Percentiles rank a stretch among this genome's conserved stretches.
Conservation (phyloP, 371 early-diverging fungal species). For the Gilbertella persicaria region DNA sequence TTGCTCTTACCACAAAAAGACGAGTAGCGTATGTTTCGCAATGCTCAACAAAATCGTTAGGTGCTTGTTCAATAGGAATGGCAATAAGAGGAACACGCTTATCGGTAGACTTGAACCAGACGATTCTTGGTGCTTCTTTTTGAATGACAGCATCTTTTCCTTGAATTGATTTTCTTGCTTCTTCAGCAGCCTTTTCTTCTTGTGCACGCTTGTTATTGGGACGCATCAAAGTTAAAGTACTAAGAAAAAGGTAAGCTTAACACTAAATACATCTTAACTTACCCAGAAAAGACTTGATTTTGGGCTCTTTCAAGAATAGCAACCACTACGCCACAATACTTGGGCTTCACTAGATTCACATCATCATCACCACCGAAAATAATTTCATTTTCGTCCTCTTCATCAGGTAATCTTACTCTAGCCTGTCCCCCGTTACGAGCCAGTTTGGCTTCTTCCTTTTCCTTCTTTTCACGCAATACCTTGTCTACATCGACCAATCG, state of each 20-base stretch:
- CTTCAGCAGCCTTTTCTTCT: conserved; percentile 46
- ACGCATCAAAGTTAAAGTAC: conserved; percentile 56
- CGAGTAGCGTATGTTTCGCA: conserved; percentile 56
- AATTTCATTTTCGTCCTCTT: conserved; percentile 53
- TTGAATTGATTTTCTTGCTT: conserved; percentile 21
- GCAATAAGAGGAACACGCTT: conserved; percentile 79
- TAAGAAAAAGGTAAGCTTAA: conserved; percentile 6
- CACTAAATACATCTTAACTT: conserved; percentile 40
- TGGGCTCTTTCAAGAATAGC: conserved; percentile 67
- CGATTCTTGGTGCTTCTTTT: conserved; percentile 53
- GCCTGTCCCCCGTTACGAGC: conserved; percentile 51
- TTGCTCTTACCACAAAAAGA: conserved; percentile 39
- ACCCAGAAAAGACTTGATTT: conserved; percentile 69
- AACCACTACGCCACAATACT: conserved; percentile 68
- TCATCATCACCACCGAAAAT: conserved; percentile 59
- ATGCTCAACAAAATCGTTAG: conserved; percentile 65
- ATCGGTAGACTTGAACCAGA: conserved; percentile 89
- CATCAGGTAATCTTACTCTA: conserved; percentile 44
- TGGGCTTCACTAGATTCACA: conserved; percentile 57
- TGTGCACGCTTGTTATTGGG: conserved; percentile 63
- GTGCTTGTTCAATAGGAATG: conserved; percentile 73
- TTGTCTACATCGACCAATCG: conserved; percentile 74
- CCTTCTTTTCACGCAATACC: conserved; percentile 57
- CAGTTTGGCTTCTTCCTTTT: conserved; percentile 54
- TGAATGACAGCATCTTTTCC: conserved; percentile 11